Evolutionary conservation across 257 asterid genomes (phyloP), one percentile per base, ranked within the genome.

Genomic region (Solanum stenotomum): DNA sequence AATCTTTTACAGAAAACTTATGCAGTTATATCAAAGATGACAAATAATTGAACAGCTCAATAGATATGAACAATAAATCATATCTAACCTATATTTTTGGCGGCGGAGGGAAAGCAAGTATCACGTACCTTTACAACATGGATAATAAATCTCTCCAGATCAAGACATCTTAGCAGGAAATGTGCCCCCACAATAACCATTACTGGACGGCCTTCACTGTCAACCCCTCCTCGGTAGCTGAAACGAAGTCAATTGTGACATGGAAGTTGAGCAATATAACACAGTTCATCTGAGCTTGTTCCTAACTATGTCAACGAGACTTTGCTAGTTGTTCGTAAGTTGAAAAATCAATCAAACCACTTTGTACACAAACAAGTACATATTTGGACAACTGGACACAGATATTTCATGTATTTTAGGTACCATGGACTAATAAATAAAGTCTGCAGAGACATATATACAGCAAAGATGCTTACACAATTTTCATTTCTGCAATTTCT

Each of bases 121-220:
- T 81, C 40, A 81, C 90, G 37, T 89, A 95, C 99, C 99, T 96
- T 96, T 84, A 96, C 95, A 65, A 95, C 94, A 84, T 95, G 88
- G 40, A 95, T 90, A 90, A 95, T 91, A 91, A 96, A 96, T 46
- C 96, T 96, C 89, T 96, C 99, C 33, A 94, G 92, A 92, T 96
- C 98, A 89, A 96, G 98, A 91, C 99, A 96, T 86, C 97, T 92
- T 72, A 95, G 93, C 84, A 96, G 96, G 92, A 96, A 95, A 93
- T 96, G 99, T 72, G 99, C 99, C 90, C 99, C 98, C 88, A 96
- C 98, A 59, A 96, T 93, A 63, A 96, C 98, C 98, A 96, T 93
- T 85, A 96, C 98, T n/a, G 97, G 98, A 33, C 92, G 95, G 35
- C 98, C 98, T 92, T 95, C 98, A 89, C 95, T 92, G 89, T 96